Evolutionary conservation across 176 grass and related monocot species (phyloP), one percentile per base, ranked within the genome.

Genomic region (Triticum monococcum): DNA sequence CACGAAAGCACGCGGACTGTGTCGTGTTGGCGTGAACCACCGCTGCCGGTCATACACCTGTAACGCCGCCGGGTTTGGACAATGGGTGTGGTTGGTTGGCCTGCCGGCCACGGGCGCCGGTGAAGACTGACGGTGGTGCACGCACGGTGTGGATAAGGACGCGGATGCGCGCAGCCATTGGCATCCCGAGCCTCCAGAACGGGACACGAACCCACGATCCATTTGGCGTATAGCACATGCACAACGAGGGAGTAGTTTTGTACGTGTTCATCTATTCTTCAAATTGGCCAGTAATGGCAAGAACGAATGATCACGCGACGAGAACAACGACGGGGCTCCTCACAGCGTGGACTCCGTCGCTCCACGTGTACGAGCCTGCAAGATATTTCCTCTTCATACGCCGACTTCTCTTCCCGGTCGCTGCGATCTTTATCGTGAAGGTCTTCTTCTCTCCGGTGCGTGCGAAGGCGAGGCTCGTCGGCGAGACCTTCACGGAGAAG

Each of bases 291-390:
- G 17, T 5, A 68, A 22, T 14, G 30, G 41, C 38, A 60, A 36
- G 22, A 33, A 76, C 3, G 62, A 48, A 79, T 3, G 68, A 59
- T 89, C 83, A 91, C 11, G 79, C 76, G 28, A 85, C 48, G 2
- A 90, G 87, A 62, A 96, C 89, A 2, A 90, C 24, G 52, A 35
- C 33, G 33, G 97, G 97, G 82, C 97, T 96, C 79, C 92, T 83
- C 5, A 96, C 94, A 0, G 74, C 80, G 79, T 99, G 97, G 38
- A 77, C 62, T 1, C 90, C 90, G 38, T 98, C 92, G 50, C 69
- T 89, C 97, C 97, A 98, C 59, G 88, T 89, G 50, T 90, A 96
- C 25, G 92, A 99, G 0, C 97, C 97, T 0, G 88, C 78, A 79
- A 85, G 61, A 23, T 86, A 81, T 4, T 57, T 66, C 24, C 83